Conservation (phyloP, 1,284 basidiomycete genomes). For the Spongiforma sp. region DNA sequence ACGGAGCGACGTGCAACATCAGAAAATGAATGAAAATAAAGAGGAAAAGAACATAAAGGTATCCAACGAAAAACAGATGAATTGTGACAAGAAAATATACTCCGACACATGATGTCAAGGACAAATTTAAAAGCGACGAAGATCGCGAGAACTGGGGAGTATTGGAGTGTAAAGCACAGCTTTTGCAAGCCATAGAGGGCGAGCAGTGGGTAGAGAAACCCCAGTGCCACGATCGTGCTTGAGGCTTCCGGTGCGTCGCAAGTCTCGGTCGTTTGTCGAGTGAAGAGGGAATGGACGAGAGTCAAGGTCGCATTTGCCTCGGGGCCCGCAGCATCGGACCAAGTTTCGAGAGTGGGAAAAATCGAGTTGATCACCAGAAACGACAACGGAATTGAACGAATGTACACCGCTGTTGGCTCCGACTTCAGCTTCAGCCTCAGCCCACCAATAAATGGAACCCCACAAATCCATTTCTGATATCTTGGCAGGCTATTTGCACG, state of each 20-base stretch:
- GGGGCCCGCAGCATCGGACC: too few relatives aligned
- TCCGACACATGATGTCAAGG: not conserved
- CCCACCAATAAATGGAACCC: constrained; percentile 18
- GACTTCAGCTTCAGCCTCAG: not conserved
- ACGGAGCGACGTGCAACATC: constrained; percentile 5
- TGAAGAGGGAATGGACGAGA: not conserved
- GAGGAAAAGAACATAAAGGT: constrained; percentile 1
- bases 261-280: not conserved
- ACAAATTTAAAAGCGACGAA: not conserved
- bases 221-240: constrained; percentile 30
- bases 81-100: too few relatives aligned
- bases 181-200: constrained; percentile 22
- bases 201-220: constrained; percentile 26
- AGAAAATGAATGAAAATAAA: constrained; percentile 13
- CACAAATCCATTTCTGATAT: constrained; percentile 26
- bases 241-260: not conserved
- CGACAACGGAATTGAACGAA: too few relatives aligned
- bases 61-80: not conserved
- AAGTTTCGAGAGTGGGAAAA: too few relatives aligned
- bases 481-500: constrained; percentile 26
- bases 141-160: not conserved
- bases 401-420: constrained; percentile 8
- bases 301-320: too few relatives aligned
- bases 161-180: constrained; percentile 13
- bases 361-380: too few relatives aligned